phyloP scores from a whole-genome alignment of 331 rosid genomes.

The Malus hybrid region DNA sequence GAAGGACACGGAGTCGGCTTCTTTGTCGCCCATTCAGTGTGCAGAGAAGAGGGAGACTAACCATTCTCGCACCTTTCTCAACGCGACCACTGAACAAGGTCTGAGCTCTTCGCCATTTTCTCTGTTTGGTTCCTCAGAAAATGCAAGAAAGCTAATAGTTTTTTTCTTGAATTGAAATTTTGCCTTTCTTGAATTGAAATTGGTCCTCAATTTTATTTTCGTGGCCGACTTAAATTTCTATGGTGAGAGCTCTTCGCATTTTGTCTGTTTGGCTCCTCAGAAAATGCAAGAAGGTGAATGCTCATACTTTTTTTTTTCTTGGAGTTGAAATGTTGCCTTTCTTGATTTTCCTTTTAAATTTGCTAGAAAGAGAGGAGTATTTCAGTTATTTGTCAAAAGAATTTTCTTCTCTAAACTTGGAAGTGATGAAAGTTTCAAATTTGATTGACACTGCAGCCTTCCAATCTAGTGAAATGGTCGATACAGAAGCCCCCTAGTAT shows the following conservation, averaged over 20 bases:
- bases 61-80: constrained; percentile 59
- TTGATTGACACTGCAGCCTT: too few relatives aligned
- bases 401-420: neutral
- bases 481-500: neutral
- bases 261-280: neutral
- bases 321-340: neutral
- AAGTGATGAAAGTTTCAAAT: neutral
- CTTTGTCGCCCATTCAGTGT: constrained; percentile 9
- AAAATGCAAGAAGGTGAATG: neutral
- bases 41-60: constrained; percentile 9
- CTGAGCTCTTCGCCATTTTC: neutral
- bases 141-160: neutral
- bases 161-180: neutral
- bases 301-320: neutral
- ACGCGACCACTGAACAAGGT: constrained; percentile 63
- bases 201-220: neutral
- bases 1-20: constrained; percentile 26
- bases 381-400: neutral
- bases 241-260: neutral
- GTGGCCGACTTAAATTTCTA: neutral
- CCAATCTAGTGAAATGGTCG: neutral
- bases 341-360: neutral
- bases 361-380: neutral
- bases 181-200: neutral
- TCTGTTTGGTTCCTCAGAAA: constrained; percentile 7